Conservation (phyloP, 2,329 filamentous ascomycete species). For the Myriangium duriaei region DNA sequence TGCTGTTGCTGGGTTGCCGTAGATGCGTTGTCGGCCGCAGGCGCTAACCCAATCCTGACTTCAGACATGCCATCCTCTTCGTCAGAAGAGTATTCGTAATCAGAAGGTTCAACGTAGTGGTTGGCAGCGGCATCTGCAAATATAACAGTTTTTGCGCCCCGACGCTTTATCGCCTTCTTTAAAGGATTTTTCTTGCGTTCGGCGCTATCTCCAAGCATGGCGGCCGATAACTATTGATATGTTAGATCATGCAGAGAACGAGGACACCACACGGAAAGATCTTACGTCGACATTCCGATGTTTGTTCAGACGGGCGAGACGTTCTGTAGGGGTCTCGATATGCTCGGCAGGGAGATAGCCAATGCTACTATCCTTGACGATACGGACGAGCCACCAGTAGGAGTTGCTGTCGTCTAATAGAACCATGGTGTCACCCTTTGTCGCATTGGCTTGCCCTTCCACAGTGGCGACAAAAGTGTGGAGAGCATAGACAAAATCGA, state of each 20-base stretch:
- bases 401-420: conserved; percentile 96
- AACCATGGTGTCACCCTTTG: conserved; percentile 98
- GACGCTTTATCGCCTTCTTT: conserved; percentile 69
- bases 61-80: conserved; percentile 21
- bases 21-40: conserved; percentile 12
- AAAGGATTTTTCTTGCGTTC: conserved; percentile 74
- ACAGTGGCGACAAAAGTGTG: conserved; percentile 97
- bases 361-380: conserved; percentile 96
- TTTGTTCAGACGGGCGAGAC: conserved; percentile 87
- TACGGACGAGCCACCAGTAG: conserved; percentile 97
- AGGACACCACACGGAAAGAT: not conserved
- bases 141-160: conserved; percentile 74
- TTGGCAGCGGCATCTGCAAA: conserved; percentile 60
- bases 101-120: conserved; percentile 69
- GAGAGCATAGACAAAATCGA: conserved; percentile 96
- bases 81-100: conserved; percentile 73
- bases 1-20: conserved; percentile 11
- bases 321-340: conserved; percentile 94
- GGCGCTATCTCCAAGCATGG: conserved; percentile 58
- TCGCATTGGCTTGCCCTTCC: conserved; percentile 94
- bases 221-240: conserved; percentile 46
- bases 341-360: conserved; percentile 91
- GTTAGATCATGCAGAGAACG: not conserved
- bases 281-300: conserved; percentile 94
- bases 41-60: conserved; percentile 10